Base-by-base conservation (phyloP, 345 rosid genomes). In the Populus simonii region DNA sequence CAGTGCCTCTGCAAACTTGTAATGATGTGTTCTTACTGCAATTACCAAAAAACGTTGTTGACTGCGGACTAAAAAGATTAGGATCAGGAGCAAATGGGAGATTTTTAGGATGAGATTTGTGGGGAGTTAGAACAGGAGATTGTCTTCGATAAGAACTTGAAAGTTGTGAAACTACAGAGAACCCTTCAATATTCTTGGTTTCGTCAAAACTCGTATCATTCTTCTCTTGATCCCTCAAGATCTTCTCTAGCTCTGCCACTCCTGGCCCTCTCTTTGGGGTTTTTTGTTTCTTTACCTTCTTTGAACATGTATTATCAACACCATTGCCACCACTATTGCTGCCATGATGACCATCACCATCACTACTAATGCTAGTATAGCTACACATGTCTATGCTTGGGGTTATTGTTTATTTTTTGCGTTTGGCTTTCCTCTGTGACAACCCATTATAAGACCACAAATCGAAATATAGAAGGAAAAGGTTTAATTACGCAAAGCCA, bases 171-270 rank as follows among this genome's bases (percentile, higher is more conserved):
- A 75, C 29, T 22, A 66, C 61, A 66, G 77, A 74, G 59, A 69
- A 68, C 22, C 72, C 79, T 63, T 69, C 69, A 59, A 47, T 47
- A 47, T 33, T 55, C 47, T 55, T 74, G 66, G 49, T 75, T 36
- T 39, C 70, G 41, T 73, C 73, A 2, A 22, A 4, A 35, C 53
- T 55, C 55, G 70, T 18, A 38, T 29, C 70, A 23, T 7, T 77
- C 23, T 73, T 79, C 71, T 90, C 88, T 78, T 90, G 92, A 77
- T 89, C 91, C 16, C 90, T 83, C 84, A 91, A 84, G 63, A 92
- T 90, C 91, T 90, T 92, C 80, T 92, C 97, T 20, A 92, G 85
- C 67, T 92, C 97, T 0, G 97, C 97, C 33, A 92, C 97, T 53
- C 97, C 97, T 31, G 97, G 97, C 1, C 97, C 97, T 87, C 97